A percentile compares a stretch with the other conserved stretches of the same genome.
Conservation (phyloP, 345 rosid genomes). For the Brassica carinata region DNA sequence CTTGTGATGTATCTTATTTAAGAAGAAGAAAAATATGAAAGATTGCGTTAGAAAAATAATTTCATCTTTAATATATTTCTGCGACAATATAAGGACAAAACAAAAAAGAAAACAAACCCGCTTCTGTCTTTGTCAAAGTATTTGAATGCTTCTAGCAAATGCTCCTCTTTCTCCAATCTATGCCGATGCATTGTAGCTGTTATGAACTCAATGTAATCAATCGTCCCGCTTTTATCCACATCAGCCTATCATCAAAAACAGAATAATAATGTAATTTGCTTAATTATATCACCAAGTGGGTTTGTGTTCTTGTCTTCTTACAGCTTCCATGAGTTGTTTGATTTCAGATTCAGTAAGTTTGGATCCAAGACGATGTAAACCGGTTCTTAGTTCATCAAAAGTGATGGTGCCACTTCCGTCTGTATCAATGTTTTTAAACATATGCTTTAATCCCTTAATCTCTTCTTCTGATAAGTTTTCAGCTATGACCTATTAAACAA, state of each 20-base stretch:
- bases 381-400: constrained; percentile 70
- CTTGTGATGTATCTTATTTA: constrained; percentile 69
- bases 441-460: constrained; percentile 74
- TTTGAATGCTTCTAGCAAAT: constrained; percentile 66
- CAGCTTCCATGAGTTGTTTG: constrained; percentile 92
- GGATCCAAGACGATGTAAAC: constrained; percentile 78
- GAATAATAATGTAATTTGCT: neutral
- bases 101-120: constrained; percentile 53
- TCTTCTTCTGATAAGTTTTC: constrained; percentile 83
- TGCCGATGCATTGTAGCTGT: constrained; percentile 88
- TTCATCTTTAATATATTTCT: neutral
- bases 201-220: constrained; percentile 86
- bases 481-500: constrained; percentile 60
- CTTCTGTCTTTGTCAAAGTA: constrained; percentile 78
- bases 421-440: constrained; percentile 90
- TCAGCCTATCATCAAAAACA: constrained; percentile 63
- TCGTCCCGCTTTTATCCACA: constrained; percentile 78
- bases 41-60: neutral
- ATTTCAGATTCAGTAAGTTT: constrained; percentile 75
- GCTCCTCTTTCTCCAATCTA: constrained; percentile 80
- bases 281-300: neutral
- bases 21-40: neutral
- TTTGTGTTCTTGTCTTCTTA: constrained; percentile 41
- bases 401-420: constrained; percentile 87
- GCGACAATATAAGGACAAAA: neutral